Evolutionary conservation across 192 early-diverging fungal genomes (phyloP).

Genomic region (Backusella luteola): DNA sequence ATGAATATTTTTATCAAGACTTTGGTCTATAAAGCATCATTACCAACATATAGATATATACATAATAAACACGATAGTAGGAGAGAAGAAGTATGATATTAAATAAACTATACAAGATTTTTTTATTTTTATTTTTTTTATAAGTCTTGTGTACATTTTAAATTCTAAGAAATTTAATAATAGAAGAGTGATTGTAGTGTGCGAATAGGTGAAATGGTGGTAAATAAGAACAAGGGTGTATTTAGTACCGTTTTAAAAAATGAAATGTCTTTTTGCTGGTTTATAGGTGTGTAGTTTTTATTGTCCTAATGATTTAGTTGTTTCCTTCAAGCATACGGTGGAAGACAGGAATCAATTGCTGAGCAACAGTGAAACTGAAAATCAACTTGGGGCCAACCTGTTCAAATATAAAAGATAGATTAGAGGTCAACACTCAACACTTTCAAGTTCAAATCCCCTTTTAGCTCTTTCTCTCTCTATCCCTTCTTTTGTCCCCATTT

Average conservation of each 20-base stretch:
- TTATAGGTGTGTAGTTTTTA: neutral
- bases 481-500: neutral
- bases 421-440: constrained; percentile 22
- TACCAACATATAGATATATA: neutral
- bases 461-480: neutral
- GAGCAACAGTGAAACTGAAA: constrained; percentile 96
- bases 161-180: constrained; percentile 8
- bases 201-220: neutral
- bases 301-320: constrained; percentile 1
- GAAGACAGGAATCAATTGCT: constrained; percentile 88
- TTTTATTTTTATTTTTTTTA: neutral
- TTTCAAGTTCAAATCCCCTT: neutral
- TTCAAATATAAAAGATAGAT: neutral
- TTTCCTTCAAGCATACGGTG: constrained; percentile 47
- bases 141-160: constrained; percentile 5
- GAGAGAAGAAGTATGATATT: neutral
- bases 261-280: constrained; percentile 1
- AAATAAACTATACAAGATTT: neutral
- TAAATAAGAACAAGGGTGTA: neutral
- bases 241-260: constrained; percentile 8
- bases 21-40: neutral
- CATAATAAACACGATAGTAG: neutral
- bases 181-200: neutral
- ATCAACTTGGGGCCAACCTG: constrained; percentile 91
- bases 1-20: neutral